Base-by-base conservation (phyloP, 257 asterid genomes). In the Solanum medicagineum region DNA sequence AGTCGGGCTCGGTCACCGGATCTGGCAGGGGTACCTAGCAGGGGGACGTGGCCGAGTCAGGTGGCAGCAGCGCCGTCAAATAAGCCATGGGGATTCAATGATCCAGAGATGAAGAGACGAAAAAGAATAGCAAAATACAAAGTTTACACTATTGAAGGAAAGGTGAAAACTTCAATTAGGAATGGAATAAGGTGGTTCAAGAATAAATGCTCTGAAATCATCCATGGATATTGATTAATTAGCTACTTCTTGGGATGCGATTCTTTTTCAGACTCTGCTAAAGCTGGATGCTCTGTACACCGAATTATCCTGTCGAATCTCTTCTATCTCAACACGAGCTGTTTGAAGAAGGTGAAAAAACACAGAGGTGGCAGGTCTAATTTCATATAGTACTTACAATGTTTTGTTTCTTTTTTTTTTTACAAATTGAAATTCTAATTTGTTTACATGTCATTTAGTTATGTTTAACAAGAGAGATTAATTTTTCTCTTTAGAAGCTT, bases 91-190 rank as follows among this genome's bases (percentile, higher is more conserved):
- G 89, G 94, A 70, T 92, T 94, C 83, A 85, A 84, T n/a, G 95
- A 93, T 59, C 88, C 94, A 44, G 94, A 90, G 87, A 89, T 89
- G 97, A 92, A 90, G 89, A 89, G 98, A 83, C 89, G 91, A 90
- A 93, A 93, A 88, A 88, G 98, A 85, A 88, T 94, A 62, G 98
- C 95, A 1, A 90, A 85, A 87, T 94, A 94, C 70, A 94, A 94
- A 89, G 95, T 93, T 14, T 94, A 94, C 20, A 85, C 91, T 1
- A 89, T 94, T 22, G 97, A 94, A 90, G 96, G 98, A 29, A 91
- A 94, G 87, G 94, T 94, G 47, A 93, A 94, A 68, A 91, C 94
- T 89, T 90, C 98, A 6, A 89, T 94, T 44, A 92, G 89, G 85
- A 92, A 90, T 63, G 94, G 98, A 45, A 6, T 92, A 40, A 92